These are phyloP conservation scores for Torulaspora microellipsoides DNA, from an alignment of 805 yeast species.

Conservation along the genomic window DNA sequence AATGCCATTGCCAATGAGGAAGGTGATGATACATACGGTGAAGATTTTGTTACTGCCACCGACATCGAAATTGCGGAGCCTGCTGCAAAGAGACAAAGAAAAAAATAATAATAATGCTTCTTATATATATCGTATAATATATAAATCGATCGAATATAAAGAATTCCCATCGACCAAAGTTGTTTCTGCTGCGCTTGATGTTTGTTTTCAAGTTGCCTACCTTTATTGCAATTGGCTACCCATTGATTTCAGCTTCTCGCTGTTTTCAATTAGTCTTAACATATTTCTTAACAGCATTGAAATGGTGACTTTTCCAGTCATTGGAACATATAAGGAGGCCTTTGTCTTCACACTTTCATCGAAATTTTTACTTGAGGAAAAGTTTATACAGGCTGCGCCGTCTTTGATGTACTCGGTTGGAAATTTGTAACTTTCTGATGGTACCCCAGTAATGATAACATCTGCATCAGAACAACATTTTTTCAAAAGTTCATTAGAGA, in stretches of 20 bases:
- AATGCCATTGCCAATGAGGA: conserved; percentile 14
- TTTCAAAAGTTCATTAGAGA: conserved; percentile 43
- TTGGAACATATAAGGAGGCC: conserved; percentile 91
- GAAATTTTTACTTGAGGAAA: conserved; percentile 85
- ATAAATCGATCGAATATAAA: neutral
- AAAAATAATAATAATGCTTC: conserved; percentile 8
- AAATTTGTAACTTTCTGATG: conserved; percentile 75
- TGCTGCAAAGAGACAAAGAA: conserved; percentile 29
- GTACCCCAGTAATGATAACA: conserved; percentile 95
- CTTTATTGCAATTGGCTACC: neutral
- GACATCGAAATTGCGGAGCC: conserved; percentile 32
- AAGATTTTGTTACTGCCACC: conserved; percentile 34
- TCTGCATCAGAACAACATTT: conserved; percentile 72
- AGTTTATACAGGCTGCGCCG: conserved; percentile 89
- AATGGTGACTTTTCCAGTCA: conserved; percentile 94
- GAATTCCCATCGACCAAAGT: neutral
- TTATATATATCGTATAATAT: conserved; percentile 1
- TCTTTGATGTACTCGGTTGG: conserved; percentile 74
- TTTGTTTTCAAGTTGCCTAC: too few species aligned
- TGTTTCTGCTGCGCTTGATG: too few species aligned
- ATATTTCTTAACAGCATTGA: conserved; percentile 90
- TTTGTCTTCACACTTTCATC: conserved; percentile 72
- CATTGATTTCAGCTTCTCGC: conserved; percentile 23
- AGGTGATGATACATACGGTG: conserved; percentile 29
- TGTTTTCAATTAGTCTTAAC: conserved; percentile 74